Base-by-base conservation (phyloP, 805 yeast species). In the Wickerhamiella kurtzmanii region DNA sequence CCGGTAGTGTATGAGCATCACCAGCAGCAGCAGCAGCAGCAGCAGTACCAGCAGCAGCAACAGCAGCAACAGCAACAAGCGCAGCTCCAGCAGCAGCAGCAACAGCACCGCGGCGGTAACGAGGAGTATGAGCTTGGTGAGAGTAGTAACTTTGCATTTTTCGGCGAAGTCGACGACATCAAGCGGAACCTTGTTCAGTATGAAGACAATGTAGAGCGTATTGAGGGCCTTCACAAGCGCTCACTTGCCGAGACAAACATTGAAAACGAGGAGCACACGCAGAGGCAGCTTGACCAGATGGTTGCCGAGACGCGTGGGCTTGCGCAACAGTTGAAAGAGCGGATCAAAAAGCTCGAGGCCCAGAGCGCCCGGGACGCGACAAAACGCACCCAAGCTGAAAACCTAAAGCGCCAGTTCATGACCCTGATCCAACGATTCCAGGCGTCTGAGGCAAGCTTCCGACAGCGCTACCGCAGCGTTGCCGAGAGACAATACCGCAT, bases 401-500 rank as follows among this genome's bases (percentile, higher is more conserved):
- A 82, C 60, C 74, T 82, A 47, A 82, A 94, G 71, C 79, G 78
- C 60, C 79, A 82, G 61, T 92, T 92, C 63, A 76, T 88, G 73
- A 77, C 79, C 53, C 74, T 82, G 49, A 89, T 92, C 61, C 92
- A 86, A 65, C 86, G 79, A 61, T 86, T 84, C 69, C 78, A 94
- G 65, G 74, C 79, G 58, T 76, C 84, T 53, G 97, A 92, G 66
- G 86, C 85, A 51, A 77, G 81, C 58, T 87, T 84, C 70, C 76
- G 87, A 55, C 87, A 82, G 63, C 78, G 81, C 58, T 85, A 84
- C 64, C 79, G 82, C 63, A 77, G 77, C 51, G 94, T 84, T 61
- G 95, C 96, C 44, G 88, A 81, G 59, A 79, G 95, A 64, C 97
- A 89, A 72, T 88, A 82, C 70, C 79, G 78, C 61, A 84, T 92